A percentile compares a stretch with the other conserved stretches of the same genome.
Evolutionary conservation across 345 rosid species (phyloP).

Genomic region (Sisymbrium irio): DNA sequence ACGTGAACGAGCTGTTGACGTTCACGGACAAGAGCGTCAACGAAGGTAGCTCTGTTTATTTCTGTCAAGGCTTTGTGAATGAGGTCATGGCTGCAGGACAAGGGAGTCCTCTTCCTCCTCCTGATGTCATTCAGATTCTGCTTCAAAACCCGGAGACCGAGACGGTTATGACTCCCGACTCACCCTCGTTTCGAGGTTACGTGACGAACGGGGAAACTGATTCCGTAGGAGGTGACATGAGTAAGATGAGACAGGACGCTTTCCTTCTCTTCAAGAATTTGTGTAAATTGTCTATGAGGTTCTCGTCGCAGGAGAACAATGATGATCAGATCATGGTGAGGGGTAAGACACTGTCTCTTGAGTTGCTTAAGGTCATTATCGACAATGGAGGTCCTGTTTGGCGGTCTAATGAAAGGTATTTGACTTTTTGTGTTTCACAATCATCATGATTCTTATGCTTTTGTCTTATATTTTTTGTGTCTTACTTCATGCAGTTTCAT

Average conservation of each 20-base stretch:
- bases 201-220: slow-evolving; percentile 41
- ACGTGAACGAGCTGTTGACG: slow-evolving; percentile 66
- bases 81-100: slow-evolving; percentile 79
- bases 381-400: slow-evolving; percentile 77
- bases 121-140: slow-evolving; percentile 43
- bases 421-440: neutral
- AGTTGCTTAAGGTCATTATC: slow-evolving; percentile 75
- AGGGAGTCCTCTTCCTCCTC: slow-evolving; percentile 44
- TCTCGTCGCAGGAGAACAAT: slow-evolving; percentile 76
- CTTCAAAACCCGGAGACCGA: slow-evolving; percentile 32
- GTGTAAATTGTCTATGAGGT: slow-evolving; percentile 94
- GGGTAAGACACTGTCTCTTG: slow-evolving; percentile 81
- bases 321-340: slow-evolving; percentile 94
- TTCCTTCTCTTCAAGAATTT: slow-evolving; percentile 81
- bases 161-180: slow-evolving; percentile 40
- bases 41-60: slow-evolving; percentile 76
- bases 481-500: slow-evolving; percentile 57
- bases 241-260: slow-evolving; percentile 89
- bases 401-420: slow-evolving; percentile 69
- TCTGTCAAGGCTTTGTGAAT: slow-evolving; percentile 68
- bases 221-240: slow-evolving; percentile 23
- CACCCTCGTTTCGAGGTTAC: slow-evolving; percentile 27
- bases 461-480: neutral
- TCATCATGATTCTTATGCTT: neutral
- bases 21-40: slow-evolving; percentile 79